Base-by-base conservation (phyloP, 768 basidiomycete species). In the Kwoniella shandongensis region DNA sequence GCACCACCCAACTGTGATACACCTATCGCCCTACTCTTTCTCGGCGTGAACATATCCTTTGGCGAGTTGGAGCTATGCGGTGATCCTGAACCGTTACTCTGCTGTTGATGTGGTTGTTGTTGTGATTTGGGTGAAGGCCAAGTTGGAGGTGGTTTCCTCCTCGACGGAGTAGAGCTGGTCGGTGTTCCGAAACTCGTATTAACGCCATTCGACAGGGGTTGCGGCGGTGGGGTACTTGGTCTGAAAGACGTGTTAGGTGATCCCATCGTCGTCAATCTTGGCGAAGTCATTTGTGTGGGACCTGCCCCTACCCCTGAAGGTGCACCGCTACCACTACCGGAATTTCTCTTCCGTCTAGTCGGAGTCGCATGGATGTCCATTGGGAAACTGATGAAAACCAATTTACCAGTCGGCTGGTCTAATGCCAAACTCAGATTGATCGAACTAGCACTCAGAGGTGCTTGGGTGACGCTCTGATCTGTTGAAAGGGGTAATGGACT, bases 351-450 rank as follows among this genome's bases (percentile, higher is more conserved):
- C 44, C 35, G 36, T 23, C 55, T 30, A 10, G 63, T 56, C 18
- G 66, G 59, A 25, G 61, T 65, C 25, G 57, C 60, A 35, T 62
- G 53, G 0, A 51, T 44, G 44, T 65, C 66, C 50, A 54, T 61
- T 1, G 72, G 69, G 44, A 72, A 58, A 12, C 59, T 41, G 36
- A 70, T 65, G 51, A 76, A 76, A 7, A 70, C 72, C 29, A 76
- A 61, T 50, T 67, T 67, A 25, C 74, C 74, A 0, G 65, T 54
- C 0, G 72, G 69, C 26, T 69, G 58, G 40, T 70, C 67, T 1
- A 74, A 59, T 8, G 67, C 59, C 25, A 76, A 51, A 3, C 68
- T 69, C 4, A 76, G 55, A 53, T 72, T 74, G 60, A 76, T 53
- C 12, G 60, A 63, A 18, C 61, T 63, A 0, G 74, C 69, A 2